These are phyloP conservation scores for Helotiales sp. DNA, from an alignment of 2,329 filamentous ascomycete species.

Conservation along the genomic window DNA sequence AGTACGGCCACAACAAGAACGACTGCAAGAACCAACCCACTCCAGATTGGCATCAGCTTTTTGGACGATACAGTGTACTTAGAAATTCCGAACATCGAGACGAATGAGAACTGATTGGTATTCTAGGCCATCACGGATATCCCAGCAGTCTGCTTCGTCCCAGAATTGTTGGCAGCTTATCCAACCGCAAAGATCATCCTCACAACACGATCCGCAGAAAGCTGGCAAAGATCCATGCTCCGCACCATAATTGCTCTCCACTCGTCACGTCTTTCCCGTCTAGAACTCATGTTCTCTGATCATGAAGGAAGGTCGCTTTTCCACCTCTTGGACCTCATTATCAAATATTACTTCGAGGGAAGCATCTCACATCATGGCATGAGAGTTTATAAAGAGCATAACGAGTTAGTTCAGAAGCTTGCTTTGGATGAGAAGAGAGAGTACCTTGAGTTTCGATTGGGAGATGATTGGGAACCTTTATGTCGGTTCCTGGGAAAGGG, in stretches of 20 bases:
- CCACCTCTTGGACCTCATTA: not conserved
- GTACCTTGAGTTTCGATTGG: slow-evolving; percentile 43
- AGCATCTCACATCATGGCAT: not conserved
- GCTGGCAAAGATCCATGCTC: slow-evolving; percentile 23
- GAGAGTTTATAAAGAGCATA: not conserved
- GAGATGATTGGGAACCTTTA: slow-evolving; percentile 45
- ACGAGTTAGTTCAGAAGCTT: slow-evolving; percentile 23
- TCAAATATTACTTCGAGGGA: not conserved
- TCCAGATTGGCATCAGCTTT: not conserved
- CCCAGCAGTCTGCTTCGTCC: slow-evolving; percentile 36
- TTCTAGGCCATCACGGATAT: slow-evolving; percentile 33
- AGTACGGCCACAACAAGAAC: not conserved
- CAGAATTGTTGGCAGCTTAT: slow-evolving; percentile 38
- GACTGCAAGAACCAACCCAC: not conserved
- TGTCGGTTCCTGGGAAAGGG: slow-evolving; percentile 43
- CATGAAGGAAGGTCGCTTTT: not conserved
- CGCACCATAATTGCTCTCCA: not conserved
- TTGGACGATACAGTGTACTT: not conserved
- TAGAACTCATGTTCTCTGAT: not conserved
- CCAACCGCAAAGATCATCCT: slow-evolving; percentile 40
- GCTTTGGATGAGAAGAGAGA: slow-evolving; percentile 37
- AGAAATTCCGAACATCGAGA: not conserved
- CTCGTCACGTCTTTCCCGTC: not conserved
- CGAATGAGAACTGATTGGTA: not conserved
- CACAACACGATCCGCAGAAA: slow-evolving; percentile 31